Base-by-base conservation (phyloP, 2,329 filamentous ascomycete species). In the Cladophialophora immunda region DNA sequence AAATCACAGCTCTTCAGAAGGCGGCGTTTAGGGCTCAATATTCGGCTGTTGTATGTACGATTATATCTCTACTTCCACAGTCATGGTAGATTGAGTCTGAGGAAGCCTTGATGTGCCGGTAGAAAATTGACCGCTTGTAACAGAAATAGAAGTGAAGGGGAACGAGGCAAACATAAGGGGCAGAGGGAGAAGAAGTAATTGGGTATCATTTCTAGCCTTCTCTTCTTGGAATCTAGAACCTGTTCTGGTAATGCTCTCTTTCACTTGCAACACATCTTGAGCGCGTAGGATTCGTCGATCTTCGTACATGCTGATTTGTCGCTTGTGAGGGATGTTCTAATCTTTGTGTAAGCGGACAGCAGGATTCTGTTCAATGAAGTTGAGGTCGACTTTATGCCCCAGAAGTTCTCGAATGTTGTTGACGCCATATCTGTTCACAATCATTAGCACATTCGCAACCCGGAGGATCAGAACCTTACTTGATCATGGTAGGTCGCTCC, bases 401-500 rank as follows among this genome's bases (percentile, higher is more conserved):
- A 99, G 83, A 75, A 97, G 81, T 80, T 97, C 93, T 73, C 94
- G 89, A 74, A 97, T 97, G 80, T 97, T 97, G 75, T 88, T 92
- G 68, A 93, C 92, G 75, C 86, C 88, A 78, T 91, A 87, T 74
- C 84, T 86, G 47, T 53, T 25, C 36, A 62, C 41, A 13, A 29
- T 65, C 45, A 50, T 61, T 69, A 65, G 27, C 45, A 32, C 30
- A 9, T 41, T 7, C 5, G 8, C 27, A n/a, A 1, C 34, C 34
- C 30, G 8, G 7, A 45, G n/a, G 9, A 32, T 45, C 25, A n/a
- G 27, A 50, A 50, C 82, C 86, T 79, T 84, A 97, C 86, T 96
- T 95, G 83, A 97, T 97, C 95, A 98, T 99, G 11, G 95, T 98
- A 65, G 95, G 95, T 74, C 95, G 84, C 85, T 99, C 95, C 77